Evolutionary conservation across 73 alveolate genomes (phyloP).

Genomic region (Paramecium biaurelia): DNA sequence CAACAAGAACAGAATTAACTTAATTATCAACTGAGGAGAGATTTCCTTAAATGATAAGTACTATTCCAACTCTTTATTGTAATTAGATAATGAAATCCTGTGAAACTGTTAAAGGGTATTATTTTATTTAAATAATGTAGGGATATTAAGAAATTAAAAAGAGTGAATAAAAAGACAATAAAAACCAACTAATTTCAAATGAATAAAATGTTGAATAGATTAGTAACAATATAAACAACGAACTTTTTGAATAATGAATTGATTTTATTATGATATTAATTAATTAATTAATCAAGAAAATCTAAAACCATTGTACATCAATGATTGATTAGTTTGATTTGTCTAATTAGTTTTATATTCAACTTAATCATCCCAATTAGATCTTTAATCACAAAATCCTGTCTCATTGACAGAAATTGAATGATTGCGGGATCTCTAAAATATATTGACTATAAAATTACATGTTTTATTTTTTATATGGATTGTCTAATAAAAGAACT

Average conservation of each 20-base stretch:
- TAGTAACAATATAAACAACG: neutral
- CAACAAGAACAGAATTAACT: neutral
- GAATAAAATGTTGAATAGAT: slow-evolving; percentile 8
- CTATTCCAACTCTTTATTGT: neutral
- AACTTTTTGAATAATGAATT: slow-evolving; percentile 34
- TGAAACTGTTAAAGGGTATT: neutral
- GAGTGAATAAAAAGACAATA: neutral
- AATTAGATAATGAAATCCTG: slow-evolving; percentile 22
- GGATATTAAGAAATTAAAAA: neutral
- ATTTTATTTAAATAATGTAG: neutral
- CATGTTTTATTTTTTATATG: slow-evolving; percentile 26
- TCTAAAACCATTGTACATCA: slow-evolving; percentile 2
- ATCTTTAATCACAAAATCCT: neutral
- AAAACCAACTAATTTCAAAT: neutral
- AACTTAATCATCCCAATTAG: neutral
- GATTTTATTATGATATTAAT: slow-evolving; percentile 4
- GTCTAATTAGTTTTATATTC: neutral
- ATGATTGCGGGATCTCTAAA: slow-evolving; percentile 42
- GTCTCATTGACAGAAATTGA: slow-evolving; percentile 39
- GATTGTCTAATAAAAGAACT: slow-evolving; percentile 22
- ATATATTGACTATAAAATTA: neutral
- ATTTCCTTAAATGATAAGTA: neutral
- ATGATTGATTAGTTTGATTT: neutral
- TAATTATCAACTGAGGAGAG: neutral
- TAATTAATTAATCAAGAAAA: neutral